phyloP scores from a whole-genome alignment of 208 protist genomes.

The Leishmania major region DNA sequence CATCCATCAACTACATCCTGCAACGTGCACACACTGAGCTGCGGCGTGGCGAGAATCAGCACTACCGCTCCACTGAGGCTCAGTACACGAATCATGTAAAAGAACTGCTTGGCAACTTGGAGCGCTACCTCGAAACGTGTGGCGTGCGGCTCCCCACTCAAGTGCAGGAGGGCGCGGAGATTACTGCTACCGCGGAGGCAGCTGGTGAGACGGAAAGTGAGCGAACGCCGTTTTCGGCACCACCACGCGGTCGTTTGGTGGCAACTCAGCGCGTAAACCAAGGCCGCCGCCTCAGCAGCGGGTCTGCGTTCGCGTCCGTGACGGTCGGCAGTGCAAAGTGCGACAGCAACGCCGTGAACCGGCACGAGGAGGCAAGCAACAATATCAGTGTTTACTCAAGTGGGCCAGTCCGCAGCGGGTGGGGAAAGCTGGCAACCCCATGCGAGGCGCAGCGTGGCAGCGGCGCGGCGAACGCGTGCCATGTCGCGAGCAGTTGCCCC shows the following conservation, averaged over 20 bases:
- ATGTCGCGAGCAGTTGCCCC: not conserved
- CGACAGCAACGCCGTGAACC: not conserved
- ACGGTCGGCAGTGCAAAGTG: not conserved
- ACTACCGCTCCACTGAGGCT: conserved; percentile 15
- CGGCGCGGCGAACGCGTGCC: not conserved
- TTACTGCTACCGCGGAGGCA: conserved; percentile 4
- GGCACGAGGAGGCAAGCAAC: not conserved
- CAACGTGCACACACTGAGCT: conserved; percentile 26
- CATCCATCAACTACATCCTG: conserved; percentile 35
- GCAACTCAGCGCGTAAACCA: not conserved
- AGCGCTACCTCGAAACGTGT: conserved; percentile 37
- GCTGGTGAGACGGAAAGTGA: conserved; percentile 10
- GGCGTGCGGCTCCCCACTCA: conserved; percentile 29
- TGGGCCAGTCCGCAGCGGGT: not conserved
- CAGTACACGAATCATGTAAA: conserved; percentile 31
- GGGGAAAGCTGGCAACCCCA: conserved; percentile 6
- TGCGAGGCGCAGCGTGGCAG: not conserved
- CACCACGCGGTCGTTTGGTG: not conserved
- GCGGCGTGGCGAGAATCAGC: conserved; percentile 28
- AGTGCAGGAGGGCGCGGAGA: conserved; percentile 11
- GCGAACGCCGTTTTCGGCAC: not conserved
- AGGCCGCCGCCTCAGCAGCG: not conserved
- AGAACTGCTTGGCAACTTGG: conserved; percentile 30
- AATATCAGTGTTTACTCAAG: not conserved
- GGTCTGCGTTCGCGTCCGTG: not conserved